Conservation (phyloP, 2,329 filamentous ascomycete genomes). For the Tolypocladium nubicola region DNA sequence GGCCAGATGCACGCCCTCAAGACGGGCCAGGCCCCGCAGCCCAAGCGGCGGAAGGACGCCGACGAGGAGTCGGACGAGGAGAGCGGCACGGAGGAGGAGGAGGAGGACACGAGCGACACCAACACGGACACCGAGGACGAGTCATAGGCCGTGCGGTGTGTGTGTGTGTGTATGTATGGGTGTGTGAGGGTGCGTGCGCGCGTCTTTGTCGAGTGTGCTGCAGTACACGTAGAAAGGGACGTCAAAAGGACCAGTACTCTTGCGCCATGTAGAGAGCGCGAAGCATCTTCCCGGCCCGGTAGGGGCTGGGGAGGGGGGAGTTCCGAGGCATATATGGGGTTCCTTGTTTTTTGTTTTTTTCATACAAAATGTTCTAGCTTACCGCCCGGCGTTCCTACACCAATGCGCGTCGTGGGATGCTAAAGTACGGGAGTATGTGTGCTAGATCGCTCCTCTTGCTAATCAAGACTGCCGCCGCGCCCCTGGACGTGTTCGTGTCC, state of each 20-base stretch:
- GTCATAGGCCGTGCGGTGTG: conserved; percentile 22
- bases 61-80: conserved; percentile 63
- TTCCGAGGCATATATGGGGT: neutral
- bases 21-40: conserved; percentile 52
- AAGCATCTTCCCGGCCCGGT: neutral
- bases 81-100: conserved; percentile 65
- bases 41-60: conserved; percentile 39
- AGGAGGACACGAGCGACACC: conserved; percentile 54
- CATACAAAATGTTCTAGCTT: neutral
- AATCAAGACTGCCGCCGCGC: neutral
- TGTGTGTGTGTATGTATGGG: neutral
- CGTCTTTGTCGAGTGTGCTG: neutral
- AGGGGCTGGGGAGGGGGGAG: neutral
- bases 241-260: neutral
- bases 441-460: neutral
- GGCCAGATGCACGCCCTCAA: conserved; percentile 86
- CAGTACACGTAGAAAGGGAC: neutral
- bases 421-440: neutral
- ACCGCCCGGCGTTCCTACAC: neutral
- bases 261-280: neutral
- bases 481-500: neutral
- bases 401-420: neutral
- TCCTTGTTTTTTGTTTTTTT: neutral
- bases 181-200: neutral
- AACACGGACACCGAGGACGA: conserved; percentile 59